Conservation (phyloP, 192 early-diverging fungal genomes). For the Coemansia sp. region DNA sequence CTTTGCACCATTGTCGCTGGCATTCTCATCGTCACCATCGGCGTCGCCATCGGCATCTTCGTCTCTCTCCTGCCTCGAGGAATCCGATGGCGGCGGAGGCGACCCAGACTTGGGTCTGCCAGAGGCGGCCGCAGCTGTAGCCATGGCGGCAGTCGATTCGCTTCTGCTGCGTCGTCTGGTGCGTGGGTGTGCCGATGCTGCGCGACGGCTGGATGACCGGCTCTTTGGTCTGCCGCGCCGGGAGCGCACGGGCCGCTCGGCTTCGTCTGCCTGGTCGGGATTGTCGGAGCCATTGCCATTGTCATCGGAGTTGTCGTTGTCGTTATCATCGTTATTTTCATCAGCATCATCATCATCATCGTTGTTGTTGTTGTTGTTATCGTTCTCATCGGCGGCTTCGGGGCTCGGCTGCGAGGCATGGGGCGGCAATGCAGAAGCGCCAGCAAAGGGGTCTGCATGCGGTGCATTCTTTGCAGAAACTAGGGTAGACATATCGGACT, state of each 20-base stretch:
- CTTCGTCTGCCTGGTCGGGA: not conserved
- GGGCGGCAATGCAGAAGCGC: not conserved
- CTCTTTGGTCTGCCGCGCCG: slow-evolving; percentile 6
- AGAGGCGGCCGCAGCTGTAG: not conserved
- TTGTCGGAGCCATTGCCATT: slow-evolving; percentile 1
- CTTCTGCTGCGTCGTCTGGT: slow-evolving; percentile 10
- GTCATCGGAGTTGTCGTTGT: slow-evolving; percentile 3
- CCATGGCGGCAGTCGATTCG: not conserved
- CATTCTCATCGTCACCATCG: not conserved
- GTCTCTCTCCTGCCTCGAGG: slow-evolving; percentile 4
- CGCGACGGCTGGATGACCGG: not conserved
- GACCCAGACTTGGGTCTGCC: slow-evolving; percentile 7
- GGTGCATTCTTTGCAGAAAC: slow-evolving; percentile 13
- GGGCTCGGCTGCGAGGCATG: not conserved
- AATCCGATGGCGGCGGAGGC: slow-evolving; percentile 3
- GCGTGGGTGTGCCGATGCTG: not conserved
- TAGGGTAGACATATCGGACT: slow-evolving; percentile 39
- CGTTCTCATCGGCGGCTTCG: too few relatives aligned
- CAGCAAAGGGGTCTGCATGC: not conserved
- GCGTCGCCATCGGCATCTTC: not conserved
- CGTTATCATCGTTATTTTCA: not conserved
- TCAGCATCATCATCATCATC: not conserved
- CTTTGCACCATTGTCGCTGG: slow-evolving; percentile 7
- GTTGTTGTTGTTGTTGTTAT: not conserved
- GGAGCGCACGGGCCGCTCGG: slow-evolving; percentile 2